Percentiles rank a stretch among this genome's conserved stretches.
These are phyloP conservation scores for Psilocybe cubensis DNA, from an alignment of 768 basidiomycete genomes.

Conservation along the genomic window DNA sequence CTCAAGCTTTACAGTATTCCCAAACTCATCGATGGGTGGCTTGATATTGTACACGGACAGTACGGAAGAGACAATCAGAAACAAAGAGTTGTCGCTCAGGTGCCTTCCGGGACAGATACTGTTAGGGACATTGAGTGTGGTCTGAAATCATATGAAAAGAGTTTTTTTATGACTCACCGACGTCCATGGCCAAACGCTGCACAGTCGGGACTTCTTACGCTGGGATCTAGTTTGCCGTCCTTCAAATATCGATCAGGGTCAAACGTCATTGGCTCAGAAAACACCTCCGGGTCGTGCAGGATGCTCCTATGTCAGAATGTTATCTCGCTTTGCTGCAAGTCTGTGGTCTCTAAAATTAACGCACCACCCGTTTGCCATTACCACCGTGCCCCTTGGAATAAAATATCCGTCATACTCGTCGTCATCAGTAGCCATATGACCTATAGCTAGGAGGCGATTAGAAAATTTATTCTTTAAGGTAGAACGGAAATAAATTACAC, in stretches of 20 bases:
- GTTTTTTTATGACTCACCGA: constrained; percentile 13
- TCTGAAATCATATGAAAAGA: not conserved
- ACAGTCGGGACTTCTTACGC: constrained; percentile 26
- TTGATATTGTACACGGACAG: constrained; percentile 25
- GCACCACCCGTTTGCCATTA: constrained; percentile 36
- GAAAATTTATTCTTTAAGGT: too few relatives aligned
- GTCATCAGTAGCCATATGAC: constrained; percentile 13
- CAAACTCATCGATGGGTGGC: constrained; percentile 23
- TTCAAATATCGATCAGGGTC: constrained; percentile 42
- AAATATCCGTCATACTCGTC: constrained; percentile 33
- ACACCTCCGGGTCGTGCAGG: constrained; percentile 38
- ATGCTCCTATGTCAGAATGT: constrained; percentile 37
- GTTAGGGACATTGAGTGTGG: not conserved
- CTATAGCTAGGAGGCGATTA: too few relatives aligned
- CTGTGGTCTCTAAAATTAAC: not conserved
- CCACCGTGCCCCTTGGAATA: constrained; percentile 32
- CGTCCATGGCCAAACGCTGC: constrained; percentile 38
- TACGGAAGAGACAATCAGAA: constrained; percentile 26
- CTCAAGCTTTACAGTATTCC: constrained; percentile 14
- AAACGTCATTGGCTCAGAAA: constrained; percentile 42
- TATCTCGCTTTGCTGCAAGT: not conserved
- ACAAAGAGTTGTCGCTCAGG: constrained; percentile 28
- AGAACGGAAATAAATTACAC: too few relatives aligned
- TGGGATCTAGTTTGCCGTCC: constrained; percentile 27
- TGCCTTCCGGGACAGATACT: constrained; percentile 29